These are phyloP conservation scores for Russula compacta DNA, from an alignment of 768 basidiomycete species.

Conservation along the genomic window DNA sequence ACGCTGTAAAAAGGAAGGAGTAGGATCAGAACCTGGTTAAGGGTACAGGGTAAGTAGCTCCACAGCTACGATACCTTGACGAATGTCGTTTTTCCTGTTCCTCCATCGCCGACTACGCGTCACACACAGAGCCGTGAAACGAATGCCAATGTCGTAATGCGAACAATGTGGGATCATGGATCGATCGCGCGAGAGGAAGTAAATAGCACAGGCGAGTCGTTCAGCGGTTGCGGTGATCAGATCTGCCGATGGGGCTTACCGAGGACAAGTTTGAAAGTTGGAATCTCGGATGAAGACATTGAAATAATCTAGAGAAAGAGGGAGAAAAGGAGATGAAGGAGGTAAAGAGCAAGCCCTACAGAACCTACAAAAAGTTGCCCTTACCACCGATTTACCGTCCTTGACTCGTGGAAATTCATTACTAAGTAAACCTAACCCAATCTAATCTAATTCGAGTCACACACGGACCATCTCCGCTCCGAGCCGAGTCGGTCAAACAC, in stretches of 20 bases:
- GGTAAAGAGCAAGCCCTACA: slow-evolving; percentile 11
- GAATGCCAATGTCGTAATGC: slow-evolving; percentile 14
- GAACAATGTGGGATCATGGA: slow-evolving; percentile 24
- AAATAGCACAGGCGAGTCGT: slow-evolving; percentile 14
- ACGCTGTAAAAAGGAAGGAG: slow-evolving; percentile 43
- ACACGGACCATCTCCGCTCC: too few species aligned
- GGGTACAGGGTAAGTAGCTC: slow-evolving; percentile 17
- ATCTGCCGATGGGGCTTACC: slow-evolving; percentile 44
- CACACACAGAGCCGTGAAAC: slow-evolving; percentile 19
- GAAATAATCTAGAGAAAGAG: slow-evolving; percentile 23
- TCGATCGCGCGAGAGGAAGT: slow-evolving; percentile 45
- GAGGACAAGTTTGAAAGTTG: slow-evolving; percentile 98
- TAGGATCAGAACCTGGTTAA: slow-evolving; percentile 53
- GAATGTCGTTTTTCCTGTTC: slow-evolving; percentile 97
- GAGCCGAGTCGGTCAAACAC: too few species aligned
- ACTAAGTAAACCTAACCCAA: slow-evolving; percentile 3
- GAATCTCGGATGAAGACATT: slow-evolving; percentile 46
- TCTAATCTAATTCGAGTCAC: not conserved
- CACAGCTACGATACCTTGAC: slow-evolving; percentile 65
- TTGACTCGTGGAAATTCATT: slow-evolving; percentile 18
- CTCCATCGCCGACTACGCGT: slow-evolving; percentile 81
- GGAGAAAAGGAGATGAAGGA: slow-evolving; percentile 35
- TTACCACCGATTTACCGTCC: not conserved
- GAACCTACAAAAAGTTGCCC: not conserved
- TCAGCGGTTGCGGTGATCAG: slow-evolving; percentile 16